Evolutionary conservation across 306 rosid genomes (phyloP), one percentile per base, ranked within the genome.

Genomic region (Canavalia gladiata): DNA sequence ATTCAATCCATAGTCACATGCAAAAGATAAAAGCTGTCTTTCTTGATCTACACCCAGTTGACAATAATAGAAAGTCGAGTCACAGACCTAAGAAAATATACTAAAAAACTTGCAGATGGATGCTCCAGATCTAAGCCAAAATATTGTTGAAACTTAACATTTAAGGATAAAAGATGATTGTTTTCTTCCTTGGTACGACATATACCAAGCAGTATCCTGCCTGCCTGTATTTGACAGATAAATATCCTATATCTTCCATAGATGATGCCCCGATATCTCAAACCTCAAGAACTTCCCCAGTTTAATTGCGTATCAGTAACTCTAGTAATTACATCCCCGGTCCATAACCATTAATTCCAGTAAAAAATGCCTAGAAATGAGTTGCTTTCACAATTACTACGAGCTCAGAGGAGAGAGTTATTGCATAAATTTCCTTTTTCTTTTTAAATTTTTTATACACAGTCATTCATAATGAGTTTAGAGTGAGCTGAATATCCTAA

Each of bases 231-330:
- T 60, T 59, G 34, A 42, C 6, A 30, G 57, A 42, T 9, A 64
- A 45, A 30, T 52, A 51, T 64, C 46, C 25, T 11, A 51, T 64
- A 64, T 37, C 37, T 64, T 50, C 52, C 63, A 62, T 51, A 3
- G 46, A 59, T 41, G 39, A 25, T 47, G 59, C 71, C 58, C 29
- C 42, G 25, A 25, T 55, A 9, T 59, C 57, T 68, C 33, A 1
- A 69, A 69, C 8, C 71, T 57, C 2, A 5, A 59, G 25, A 70
- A 35, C 8, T 71, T 47, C 55, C 31, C 67, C 11, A 70, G 64
- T 58, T 78, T 43, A 30, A 68, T 41, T 78, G 45, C 25, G n/a
- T 37, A 68, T 33, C n/a, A 12, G 76, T 69, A 77, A 77, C 54
- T 66, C 34, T 2, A 66, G 56, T 7, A 49, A 8, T 30, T 39